Base-by-base conservation (phyloP, 805 yeast genomes). In the Clavispora vitiphila region DNA sequence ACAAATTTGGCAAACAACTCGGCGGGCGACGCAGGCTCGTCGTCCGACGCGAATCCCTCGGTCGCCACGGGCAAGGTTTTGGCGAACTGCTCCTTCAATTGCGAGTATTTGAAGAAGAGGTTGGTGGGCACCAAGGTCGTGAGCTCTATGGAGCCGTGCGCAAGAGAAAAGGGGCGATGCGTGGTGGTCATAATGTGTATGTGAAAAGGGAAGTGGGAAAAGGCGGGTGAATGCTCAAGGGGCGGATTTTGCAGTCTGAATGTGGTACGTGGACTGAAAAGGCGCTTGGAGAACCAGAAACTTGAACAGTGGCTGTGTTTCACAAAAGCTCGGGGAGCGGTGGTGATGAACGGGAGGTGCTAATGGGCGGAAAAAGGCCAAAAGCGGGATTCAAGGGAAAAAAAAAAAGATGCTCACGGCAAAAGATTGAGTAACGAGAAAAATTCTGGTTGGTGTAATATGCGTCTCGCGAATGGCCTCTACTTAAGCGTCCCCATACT, bases 131-230 rank as follows among this genome's bases (percentile, higher is more conserved):
- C 89, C 56, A 90, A 74, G 40, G 91, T 71, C 16, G 91, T 83
- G 63, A 89, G 88, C 71, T 91, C 98, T 43, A 91, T 78, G 15
- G 86, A 69, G 44, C 96, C 97, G 59, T 88, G 95, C 44, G 81
- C 68, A 55, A 93, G 74, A 41, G 81, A 81, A 60, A 93, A 75
- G 26, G 98, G 96, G 70, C 98, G 66, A 47, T 62, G 69, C 27
- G 65, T 48, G 35, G 61, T 56, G 37, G 57, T 48, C 60, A 57
- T 51, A 9, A 21, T 31, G 7, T 23, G 23, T 20, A 7, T 21
- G 34, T 19, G 24, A 11, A 7, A 19, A 12, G 5, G 18, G 35
- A 4, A 16, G 35, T 16, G 15, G 35, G 9, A 19, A n/a, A 3
- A 21, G 34, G 20, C 34, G 15, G 29, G 22, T 9, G 8, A 18